A percentile compares a stretch with the other conserved stretches of the same genome.
These are phyloP conservation scores for Pseudogymnoascus sp. DNA, from an alignment of 2,329 filamentous ascomycete genomes.

Conservation along the genomic window DNA sequence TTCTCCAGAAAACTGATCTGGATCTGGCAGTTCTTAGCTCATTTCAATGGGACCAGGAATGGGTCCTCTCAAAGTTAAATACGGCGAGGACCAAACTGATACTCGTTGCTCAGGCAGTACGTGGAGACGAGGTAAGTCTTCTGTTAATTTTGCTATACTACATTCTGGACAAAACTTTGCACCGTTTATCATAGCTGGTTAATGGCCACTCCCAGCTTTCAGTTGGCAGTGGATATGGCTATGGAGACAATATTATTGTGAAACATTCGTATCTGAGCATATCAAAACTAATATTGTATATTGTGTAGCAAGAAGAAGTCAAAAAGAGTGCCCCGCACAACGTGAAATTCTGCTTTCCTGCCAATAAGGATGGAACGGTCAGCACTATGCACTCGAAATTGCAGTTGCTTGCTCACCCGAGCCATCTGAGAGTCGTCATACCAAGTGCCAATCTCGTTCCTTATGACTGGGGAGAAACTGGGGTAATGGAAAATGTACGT, in stretches of 20 bases:
- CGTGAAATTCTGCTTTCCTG: constrained; percentile 72
- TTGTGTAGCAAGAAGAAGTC: constrained; percentile 42
- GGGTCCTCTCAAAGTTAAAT: constrained; percentile 68
- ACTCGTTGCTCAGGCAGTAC: constrained; percentile 49
- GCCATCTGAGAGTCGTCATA: constrained; percentile 70
- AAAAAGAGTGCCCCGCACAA: constrained; percentile 42
- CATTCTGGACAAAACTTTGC: constrained; percentile 19
- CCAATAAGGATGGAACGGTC: constrained; percentile 57
- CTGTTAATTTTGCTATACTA: not conserved
- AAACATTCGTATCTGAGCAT: not conserved
- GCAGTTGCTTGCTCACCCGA: constrained; percentile 73
- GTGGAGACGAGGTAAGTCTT: constrained; percentile 43
- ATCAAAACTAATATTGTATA: constrained; percentile 16
- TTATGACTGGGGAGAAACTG: constrained; percentile 81
- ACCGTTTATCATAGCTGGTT: not conserved
- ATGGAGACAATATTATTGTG: not conserved
- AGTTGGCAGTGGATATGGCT: not conserved
- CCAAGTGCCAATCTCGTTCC: constrained; percentile 80
- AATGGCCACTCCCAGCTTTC: no score
- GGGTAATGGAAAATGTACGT: constrained; percentile 71
- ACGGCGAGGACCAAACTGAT: constrained; percentile 52
- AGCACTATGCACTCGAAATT: constrained; percentile 91
- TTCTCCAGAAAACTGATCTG: constrained; percentile 66
- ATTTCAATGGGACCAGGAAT: constrained; percentile 78
- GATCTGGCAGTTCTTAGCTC: constrained; percentile 76